Conservation (phyloP, 2,329 filamentous ascomycete species). For the Pseudophaeomoniella oleicola region DNA sequence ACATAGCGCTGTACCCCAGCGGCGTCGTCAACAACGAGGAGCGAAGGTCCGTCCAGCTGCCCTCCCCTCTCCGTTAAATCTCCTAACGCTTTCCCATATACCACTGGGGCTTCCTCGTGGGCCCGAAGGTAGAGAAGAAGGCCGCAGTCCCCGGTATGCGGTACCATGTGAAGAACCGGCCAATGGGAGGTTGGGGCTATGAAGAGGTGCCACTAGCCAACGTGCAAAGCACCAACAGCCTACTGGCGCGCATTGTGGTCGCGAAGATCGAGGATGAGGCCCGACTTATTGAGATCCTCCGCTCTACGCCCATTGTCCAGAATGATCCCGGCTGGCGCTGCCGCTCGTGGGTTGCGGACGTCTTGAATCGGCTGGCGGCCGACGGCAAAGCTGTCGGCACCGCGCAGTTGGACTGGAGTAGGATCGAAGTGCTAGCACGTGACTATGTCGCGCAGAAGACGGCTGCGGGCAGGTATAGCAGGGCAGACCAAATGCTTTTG, state of each 20-base stretch:
- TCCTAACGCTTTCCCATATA: neutral
- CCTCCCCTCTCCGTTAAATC: too few relatives aligned
- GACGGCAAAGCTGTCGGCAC: conserved; percentile 25
- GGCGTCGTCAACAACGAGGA: too few relatives aligned
- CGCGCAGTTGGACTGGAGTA: conserved; percentile 20
- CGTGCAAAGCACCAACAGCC: conserved; percentile 10
- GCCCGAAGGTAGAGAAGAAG: neutral
- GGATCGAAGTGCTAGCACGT: conserved; percentile 19
- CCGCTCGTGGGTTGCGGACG: conserved; percentile 23
- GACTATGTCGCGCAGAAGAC: conserved; percentile 22
- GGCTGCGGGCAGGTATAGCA: conserved; percentile 10
- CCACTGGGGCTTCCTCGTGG: neutral
- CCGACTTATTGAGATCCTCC: conserved; percentile 19
- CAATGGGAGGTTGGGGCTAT: conserved; percentile 4
- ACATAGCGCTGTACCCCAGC: too few relatives aligned
- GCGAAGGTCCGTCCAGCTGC: too few relatives aligned
- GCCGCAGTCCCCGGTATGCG: conserved; percentile 2
- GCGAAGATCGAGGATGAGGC: conserved; percentile 23
- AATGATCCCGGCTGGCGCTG: conserved; percentile 24
- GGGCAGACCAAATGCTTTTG: conserved; percentile 5
- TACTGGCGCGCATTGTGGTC: conserved; percentile 24
- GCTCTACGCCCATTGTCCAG: conserved; percentile 17
- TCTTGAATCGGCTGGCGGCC: conserved; percentile 16
- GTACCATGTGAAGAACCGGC: conserved; percentile 6
- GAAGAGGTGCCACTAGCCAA: conserved; percentile 3